A percentile compares a stretch with the other conserved stretches of the same genome.
phyloP scores from a whole-genome alignment of 495 filamentous ascomycete species.

The Penicilliopsis zonata region DNA sequence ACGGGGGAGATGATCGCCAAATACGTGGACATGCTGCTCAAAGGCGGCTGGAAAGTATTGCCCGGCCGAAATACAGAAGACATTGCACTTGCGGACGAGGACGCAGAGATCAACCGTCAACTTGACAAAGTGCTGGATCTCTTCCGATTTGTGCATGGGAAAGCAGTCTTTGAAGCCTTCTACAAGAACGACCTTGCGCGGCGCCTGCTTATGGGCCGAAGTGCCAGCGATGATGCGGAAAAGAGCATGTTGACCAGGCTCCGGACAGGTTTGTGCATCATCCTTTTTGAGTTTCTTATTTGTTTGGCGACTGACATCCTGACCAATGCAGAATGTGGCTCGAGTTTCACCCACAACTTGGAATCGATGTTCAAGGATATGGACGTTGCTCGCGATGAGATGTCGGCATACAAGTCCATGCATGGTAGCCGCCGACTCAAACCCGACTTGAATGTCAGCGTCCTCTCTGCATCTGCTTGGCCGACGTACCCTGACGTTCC shows the following conservation, averaged over 20 bases:
- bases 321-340: conserved; percentile 75
- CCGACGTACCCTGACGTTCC: conserved; percentile 76
- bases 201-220: conserved; percentile 77
- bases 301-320: conserved; percentile 3
- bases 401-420: conserved; percentile 57
- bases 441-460: conserved; percentile 76
- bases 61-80: conserved; percentile 24
- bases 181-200: conserved; percentile 95
- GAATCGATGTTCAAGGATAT: conserved; percentile 99
- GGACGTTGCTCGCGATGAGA: conserved; percentile 77
- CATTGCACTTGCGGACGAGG: conserved; percentile 64
- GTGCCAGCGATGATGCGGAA: conserved; percentile 89
- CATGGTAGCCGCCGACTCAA: conserved; percentile 35
- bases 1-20: conserved; percentile 98
- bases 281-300: background rate
- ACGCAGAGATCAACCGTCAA: conserved; percentile 78
- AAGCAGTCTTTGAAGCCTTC: conserved; percentile 95
- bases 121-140: conserved; percentile 85
- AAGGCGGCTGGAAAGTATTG: conserved; percentile 73
- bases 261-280: conserved; percentile 48
- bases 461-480: conserved; percentile 83
- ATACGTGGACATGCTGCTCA: conserved; percentile 82
- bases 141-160: conserved; percentile 94
- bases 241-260: conserved; percentile 85
- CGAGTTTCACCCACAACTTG: conserved; percentile 87